These are phyloP conservation scores for Penicillium canescens DNA, from an alignment of 495 filamentous ascomycete genomes.

Conservation along the genomic window DNA sequence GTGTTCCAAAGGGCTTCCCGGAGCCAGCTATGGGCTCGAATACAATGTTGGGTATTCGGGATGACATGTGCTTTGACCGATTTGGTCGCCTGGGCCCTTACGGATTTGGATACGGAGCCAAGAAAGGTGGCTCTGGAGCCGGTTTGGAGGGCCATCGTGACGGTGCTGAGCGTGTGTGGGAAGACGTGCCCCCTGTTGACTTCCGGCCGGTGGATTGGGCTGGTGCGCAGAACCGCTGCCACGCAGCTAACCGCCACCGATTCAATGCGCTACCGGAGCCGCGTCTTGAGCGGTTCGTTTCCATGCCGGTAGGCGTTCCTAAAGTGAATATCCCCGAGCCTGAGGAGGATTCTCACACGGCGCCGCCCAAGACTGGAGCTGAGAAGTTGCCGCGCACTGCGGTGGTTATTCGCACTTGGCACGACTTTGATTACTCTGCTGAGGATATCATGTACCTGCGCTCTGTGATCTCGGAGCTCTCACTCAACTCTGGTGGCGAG, in stretches of 20 bases:
- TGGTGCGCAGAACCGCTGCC: conserved; percentile 68
- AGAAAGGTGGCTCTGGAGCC: conserved; percentile 76
- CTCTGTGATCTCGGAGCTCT: conserved; percentile 61
- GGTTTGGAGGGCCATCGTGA: conserved; percentile 79
- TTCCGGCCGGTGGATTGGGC: conserved; percentile 75
- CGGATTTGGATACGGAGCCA: conserved; percentile 77
- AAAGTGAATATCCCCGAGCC: conserved; percentile 12
- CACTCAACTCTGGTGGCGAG: conserved; percentile 62
- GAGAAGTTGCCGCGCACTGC: conserved; percentile 55
- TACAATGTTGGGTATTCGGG: conserved; percentile 71
- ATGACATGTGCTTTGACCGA: conserved; percentile 92
- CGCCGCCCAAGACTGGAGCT: conserved; percentile 18
- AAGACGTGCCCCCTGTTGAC: conserved; percentile 65
- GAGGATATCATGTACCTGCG: conserved; percentile 57
- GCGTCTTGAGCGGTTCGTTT: conserved; percentile 43
- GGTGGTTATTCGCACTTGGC: conserved; percentile 65
- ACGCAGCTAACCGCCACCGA: conserved; percentile 65
- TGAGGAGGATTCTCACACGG: conserved; percentile 8
- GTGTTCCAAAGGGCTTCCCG: conserved; percentile 78
- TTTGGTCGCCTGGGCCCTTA: conserved; percentile 89
- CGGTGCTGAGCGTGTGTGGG: conserved; percentile 74
- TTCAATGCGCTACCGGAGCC: conserved; percentile 56
- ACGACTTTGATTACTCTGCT: conserved; percentile 54
- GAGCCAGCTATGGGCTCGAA: conserved; percentile 81
- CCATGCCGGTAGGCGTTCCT: conserved; percentile 42